phyloP scores from a whole-genome alignment of 164 flowering plant genomes.

The Cinnamomum chago region DNA sequence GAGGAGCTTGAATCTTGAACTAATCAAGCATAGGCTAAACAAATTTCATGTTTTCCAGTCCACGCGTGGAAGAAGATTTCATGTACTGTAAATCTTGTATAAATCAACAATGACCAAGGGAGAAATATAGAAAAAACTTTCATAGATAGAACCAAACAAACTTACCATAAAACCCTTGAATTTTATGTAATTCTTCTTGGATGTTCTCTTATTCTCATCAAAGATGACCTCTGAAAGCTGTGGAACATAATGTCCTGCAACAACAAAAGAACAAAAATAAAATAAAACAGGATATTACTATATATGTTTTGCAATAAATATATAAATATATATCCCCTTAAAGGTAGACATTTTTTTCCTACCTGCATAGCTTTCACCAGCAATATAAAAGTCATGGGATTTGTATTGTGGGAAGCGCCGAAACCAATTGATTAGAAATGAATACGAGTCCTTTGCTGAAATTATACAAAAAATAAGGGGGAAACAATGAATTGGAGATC shows the following conservation, averaged over 20 bases:
- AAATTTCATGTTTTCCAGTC: neutral
- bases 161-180: slow-evolving; percentile 71
- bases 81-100: neutral
- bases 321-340: neutral
- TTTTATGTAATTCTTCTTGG: slow-evolving; percentile 42
- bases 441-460: slow-evolving; percentile 57
- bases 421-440: slow-evolving; percentile 71
- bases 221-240: slow-evolving; percentile 61
- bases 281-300: neutral
- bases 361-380: slow-evolving; percentile 95
- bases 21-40: neutral
- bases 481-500: neutral
- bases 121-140: neutral
- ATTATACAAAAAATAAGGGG: neutral
- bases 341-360: neutral
- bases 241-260: slow-evolving; percentile 64
- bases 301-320: neutral
- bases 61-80: neutral
- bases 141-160: neutral
- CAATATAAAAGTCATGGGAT: slow-evolving; percentile 62
- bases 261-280: neutral
- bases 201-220: slow-evolving; percentile 42
- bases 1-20: neutral
- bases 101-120: too few relatives aligned
- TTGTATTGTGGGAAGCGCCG: slow-evolving; percentile 68